phyloP scores from a whole-genome alignment of 495 filamentous ascomycete species.

The Penicillium goetzii region DNA sequence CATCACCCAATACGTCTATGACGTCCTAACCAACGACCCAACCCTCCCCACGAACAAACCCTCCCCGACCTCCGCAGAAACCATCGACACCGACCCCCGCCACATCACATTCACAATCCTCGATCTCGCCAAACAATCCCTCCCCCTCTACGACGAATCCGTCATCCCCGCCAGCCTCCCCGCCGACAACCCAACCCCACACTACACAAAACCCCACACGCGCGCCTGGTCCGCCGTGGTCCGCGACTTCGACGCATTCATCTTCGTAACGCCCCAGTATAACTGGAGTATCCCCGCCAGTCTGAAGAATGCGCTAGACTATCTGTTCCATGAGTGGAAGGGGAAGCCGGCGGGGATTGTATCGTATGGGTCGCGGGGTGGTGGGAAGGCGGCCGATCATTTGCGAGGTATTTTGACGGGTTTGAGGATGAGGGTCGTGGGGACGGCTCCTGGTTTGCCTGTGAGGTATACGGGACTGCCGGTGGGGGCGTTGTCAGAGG shows the following conservation, averaged over 20 bases:
- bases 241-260: conserved; percentile 51
- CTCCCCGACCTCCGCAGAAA: neutral
- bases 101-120: conserved; percentile 39
- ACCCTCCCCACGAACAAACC: conserved; percentile 26
- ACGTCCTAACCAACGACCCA: conserved; percentile 27
- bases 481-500: conserved; percentile 23
- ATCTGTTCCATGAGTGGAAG: conserved; percentile 61
- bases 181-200: conserved; percentile 33
- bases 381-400: conserved; percentile 42
- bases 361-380: conserved; percentile 57
- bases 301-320: conserved; percentile 67
- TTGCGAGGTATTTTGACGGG: conserved; percentile 27
- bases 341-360: conserved; percentile 61
- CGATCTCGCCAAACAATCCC: conserved; percentile 55
- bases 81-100: conserved; percentile 25
- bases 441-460: conserved; percentile 26
- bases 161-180: conserved; percentile 54
- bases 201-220: conserved; percentile 53
- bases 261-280: conserved; percentile 62
- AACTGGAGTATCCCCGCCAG: conserved; percentile 59
- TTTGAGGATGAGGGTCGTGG: conserved; percentile 31
- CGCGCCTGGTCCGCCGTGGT: conserved; percentile 55
- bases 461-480: conserved; percentile 32
- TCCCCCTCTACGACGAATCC: conserved; percentile 61
- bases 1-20: conserved; percentile 35